Evolutionary conservation across 1,139 yeast genomes (phyloP), one percentile per base, ranked within the genome.

Genomic region (Yamadazyma jaroonii): DNA sequence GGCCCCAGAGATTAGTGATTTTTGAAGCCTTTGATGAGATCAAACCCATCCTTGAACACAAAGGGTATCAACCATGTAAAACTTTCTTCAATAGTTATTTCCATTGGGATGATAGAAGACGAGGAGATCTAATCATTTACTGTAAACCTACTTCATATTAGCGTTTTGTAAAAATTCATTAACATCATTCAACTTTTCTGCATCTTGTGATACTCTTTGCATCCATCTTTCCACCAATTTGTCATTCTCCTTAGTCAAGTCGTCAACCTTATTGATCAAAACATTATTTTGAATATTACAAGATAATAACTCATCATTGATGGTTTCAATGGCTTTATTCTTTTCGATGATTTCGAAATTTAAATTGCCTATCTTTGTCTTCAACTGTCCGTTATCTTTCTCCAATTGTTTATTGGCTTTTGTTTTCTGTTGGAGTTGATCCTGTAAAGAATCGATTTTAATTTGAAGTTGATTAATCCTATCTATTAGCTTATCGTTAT

Each of bases 51-150:
- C 51, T 81, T 35, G 41, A 51, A 10, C 64, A 57, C 2, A 58
- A 73, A 1, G 59, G 66, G 2, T 86, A 85, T 53, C 40, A 46
- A 2, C 75, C 72, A 43, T 62, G 71, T 31, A 56, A 60, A 7
- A 65, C 90, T 26, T 72, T 85, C 41, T 90, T 87, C 68, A 92
- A 92, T 50, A 77, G 89, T 30, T 75, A 78, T 41, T 77, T 81
- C 55, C 97, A 90, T 59, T 95, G 97, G 85, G 98, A 94, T 56
- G 53, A 63, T 33, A 70, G 97, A 43, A 69, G 98, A 43, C 51
- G 56, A 2, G 98, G 99, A 1, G 92, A 88, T 53, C 67, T 90
- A 1, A 62, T 88, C 6, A 77, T 89, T 2, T 84, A 77, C 37
- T 48, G 55, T 36, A 39, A 34, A 27, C 14, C n/a, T 13, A 21